Conservation (phyloP, 2,329 filamentous ascomycete species). For the Trichoderma sp. region DNA sequence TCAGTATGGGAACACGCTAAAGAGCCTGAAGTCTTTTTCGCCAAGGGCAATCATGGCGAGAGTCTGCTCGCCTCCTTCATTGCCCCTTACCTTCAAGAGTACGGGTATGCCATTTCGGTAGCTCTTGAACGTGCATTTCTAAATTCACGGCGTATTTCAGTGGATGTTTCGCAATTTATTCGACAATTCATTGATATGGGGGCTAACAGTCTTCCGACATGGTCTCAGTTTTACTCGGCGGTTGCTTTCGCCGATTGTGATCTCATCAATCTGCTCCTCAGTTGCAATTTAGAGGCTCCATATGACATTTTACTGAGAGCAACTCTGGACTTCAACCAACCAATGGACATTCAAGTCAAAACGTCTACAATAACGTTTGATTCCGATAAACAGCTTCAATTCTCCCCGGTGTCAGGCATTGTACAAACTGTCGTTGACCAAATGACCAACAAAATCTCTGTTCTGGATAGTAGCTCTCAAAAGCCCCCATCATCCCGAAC, state of each 20-base stretch:
- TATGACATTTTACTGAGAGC: neutral
- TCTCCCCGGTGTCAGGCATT: neutral
- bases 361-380: neutral
- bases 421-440: neutral
- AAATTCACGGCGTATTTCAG: neutral
- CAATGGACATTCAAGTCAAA: neutral
- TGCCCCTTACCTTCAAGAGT: neutral
- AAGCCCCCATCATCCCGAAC: neutral
- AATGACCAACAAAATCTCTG: neutral
- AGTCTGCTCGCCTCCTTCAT: neutral
- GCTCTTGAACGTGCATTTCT: neutral
- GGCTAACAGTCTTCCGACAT: neutral
- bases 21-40: neutral
- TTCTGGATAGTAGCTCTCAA: neutral
- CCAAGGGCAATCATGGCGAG: neutral
- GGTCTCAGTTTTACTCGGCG: neutral
- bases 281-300: neutral
- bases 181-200: neutral
- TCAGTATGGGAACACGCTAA: neutral
- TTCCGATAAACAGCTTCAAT: neutral
- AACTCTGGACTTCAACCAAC: neutral
- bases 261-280: neutral
- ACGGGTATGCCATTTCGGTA: neutral
- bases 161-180: neutral
- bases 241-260: neutral